Evolutionary conservation across 495 filamentous ascomycete species (phyloP), one percentile per base, ranked within the genome.

Genomic region (Aspergillus affinis): DNA sequence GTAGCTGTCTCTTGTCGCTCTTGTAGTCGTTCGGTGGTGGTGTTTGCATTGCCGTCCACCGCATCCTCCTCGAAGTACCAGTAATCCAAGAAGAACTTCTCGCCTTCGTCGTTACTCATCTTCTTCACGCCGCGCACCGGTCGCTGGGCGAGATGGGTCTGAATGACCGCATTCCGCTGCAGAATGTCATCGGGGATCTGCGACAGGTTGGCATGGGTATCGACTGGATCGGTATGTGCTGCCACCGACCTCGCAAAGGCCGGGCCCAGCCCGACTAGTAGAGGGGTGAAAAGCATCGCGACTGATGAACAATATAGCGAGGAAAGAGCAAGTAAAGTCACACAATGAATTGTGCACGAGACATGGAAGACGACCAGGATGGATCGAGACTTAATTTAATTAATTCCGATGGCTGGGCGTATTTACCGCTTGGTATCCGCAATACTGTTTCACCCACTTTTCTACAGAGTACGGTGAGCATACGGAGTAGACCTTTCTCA

Each of bases 91-190:
- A 87, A 87, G 75, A 97, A 93, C 77, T 93, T 98, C 70, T 95
- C 90, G 41, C 88, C 87, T 59, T 90, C 85, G 69, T 96, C 90
- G 5, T 69, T 75, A 51, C 83, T 86, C 91, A 96, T 96, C 68
- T 96, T 98, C 56, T 77, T 74, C 20, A 91, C 82, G 20, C 73
- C 74, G 1, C 61, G 72, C 13, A 71, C 47, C 6, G 69, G 58
- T 21, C 19, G 57, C 21, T 63, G 55, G 0, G 65, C 53, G 4
- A 69, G 59, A 9, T 59, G 59, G 0, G 55, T 48, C 19, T 66
- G 63, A 10, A 70, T 57, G 9, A 67, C 65, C 5, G 55, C 67
- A 67, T 74, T 66, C 54, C 56, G 75, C 17, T 60, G 68, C 7
- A 66, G 54, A 19, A 68, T 53, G 20, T 21, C 23, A 19, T 63